Base-by-base conservation (phyloP, 345 rosid species). In the Turnera subulata region DNA sequence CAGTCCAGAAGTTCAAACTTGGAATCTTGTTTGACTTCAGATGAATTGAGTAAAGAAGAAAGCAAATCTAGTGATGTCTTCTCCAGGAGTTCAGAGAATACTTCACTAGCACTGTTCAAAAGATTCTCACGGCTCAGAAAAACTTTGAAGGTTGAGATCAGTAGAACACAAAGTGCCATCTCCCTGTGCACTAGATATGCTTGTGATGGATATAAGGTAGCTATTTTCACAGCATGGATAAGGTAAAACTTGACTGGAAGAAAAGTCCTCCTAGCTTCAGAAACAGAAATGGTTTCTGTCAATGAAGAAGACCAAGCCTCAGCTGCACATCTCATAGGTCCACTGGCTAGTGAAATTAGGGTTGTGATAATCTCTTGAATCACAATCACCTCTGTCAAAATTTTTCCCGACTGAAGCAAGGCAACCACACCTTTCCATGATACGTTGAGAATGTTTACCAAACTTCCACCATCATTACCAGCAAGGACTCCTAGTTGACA, bases 381-480 rank as follows among this genome's bases (percentile, higher is more conserved):
- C 25, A 78, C 76, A 32, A 83, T 72, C 58, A 67, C 61, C 46
- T 66, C 70, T 17, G 65, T 72, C 51, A 83, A 50, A 44, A 55
- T 52, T 69, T 83, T 89, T 59, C 84, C 81, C 50, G 77, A 78
- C 73, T 79, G 89, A 85, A 89, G 93, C 71, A 89, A 82, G 25
- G 79, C 64, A 59, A 86, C 89, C 65, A 89, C 89, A 63, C 97
- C 97, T 76, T 87, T 93, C 99, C 93, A 89, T 39, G 96, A 84
- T 58, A 81, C 71, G 74, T 89, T 93, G 58, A 93, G 94, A 73
- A 93, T 76, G 69, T 80, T 63, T 59, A 89, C 99, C 57, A 93
- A 85, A 74, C 56, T 81, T 23, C 97, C 99, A 75, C 97, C 93
- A 44, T 69, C 83, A 70, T 69, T 80, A 55, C 96, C 93, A 40